phyloP scores from a whole-genome alignment of 1,284 basidiomycete genomes.

The Inonotus obliquus region DNA sequence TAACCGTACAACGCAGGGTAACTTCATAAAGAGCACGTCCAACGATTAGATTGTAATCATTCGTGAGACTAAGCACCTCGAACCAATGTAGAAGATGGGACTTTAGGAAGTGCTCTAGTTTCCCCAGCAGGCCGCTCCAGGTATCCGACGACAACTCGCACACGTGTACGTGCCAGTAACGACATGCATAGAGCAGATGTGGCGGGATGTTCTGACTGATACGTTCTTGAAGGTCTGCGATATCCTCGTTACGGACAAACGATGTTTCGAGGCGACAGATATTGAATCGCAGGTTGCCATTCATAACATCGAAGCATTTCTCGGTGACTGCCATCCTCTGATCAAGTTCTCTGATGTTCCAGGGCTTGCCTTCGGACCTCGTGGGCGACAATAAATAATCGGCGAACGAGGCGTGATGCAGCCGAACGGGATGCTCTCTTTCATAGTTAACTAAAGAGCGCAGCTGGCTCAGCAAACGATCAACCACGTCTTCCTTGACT shows the following conservation, averaged over 20 bases:
- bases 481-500: background rate
- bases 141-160: background rate
- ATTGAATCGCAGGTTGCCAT: background rate
- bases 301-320: background rate
- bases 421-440: background rate
- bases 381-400: background rate
- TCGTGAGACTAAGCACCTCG: constrained; percentile 26
- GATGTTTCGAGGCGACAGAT: constrained; percentile 7
- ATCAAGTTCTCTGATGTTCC: background rate
- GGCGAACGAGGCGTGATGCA: background rate
- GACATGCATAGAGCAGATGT: background rate
- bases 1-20: background rate
- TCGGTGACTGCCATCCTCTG: background rate
- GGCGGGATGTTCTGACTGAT: background rate
- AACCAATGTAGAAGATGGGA: constrained; percentile 26
- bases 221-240: background rate
- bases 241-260: constrained; percentile 8
- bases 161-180: background rate
- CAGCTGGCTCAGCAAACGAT: background rate
- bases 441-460: background rate
- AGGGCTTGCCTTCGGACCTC: background rate
- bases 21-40: background rate
- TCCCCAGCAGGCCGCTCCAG: background rate
- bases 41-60: background rate
- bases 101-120: constrained; percentile 18